Evolutionary conservation across 2,329 filamentous ascomycete species (phyloP).

Genomic region (Aureobasidium pullulans): DNA sequence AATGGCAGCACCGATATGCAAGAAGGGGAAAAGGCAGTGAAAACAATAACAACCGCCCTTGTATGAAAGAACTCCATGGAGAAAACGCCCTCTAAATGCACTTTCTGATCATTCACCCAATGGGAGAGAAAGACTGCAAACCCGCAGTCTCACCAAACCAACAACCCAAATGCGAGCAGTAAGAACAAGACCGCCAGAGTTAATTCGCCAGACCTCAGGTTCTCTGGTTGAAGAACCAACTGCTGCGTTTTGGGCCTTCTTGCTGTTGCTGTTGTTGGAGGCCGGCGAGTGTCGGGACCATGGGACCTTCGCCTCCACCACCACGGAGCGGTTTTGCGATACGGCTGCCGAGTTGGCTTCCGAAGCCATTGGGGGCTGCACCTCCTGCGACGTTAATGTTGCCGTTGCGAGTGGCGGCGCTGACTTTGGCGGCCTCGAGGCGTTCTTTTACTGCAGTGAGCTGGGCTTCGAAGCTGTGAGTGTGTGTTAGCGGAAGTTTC

Average conservation of each 20-base stretch:
- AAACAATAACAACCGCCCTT: too few relatives aligned
- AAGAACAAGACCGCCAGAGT: not conserved
- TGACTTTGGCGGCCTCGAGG: conserved; percentile 87
- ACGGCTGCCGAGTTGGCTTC: conserved; percentile 62
- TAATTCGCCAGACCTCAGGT: conserved; percentile 15
- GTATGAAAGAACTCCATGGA: too few relatives aligned
- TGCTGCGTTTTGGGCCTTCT: conserved; percentile 15
- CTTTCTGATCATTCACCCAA: too few relatives aligned
- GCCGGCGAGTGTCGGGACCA: conserved; percentile 36
- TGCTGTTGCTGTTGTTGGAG: conserved; percentile 45
- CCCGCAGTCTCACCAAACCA: not conserved
- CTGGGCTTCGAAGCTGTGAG: conserved; percentile 83
- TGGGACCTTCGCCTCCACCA: conserved; percentile 30
- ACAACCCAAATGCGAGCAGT: not conserved
- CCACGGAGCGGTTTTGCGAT: conserved; percentile 60
- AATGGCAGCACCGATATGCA: too few relatives aligned
- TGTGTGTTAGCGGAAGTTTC: conserved; percentile 4
- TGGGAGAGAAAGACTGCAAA: not conserved
- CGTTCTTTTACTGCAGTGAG: conserved; percentile 96
- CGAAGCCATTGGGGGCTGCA: conserved; percentile 39
- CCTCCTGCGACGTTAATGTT: conserved; percentile 51
- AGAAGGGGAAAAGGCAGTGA: too few relatives aligned
- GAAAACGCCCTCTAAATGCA: too few relatives aligned
- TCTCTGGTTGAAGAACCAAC: conserved; percentile 26
- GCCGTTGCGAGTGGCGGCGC: conserved; percentile 53